Conservation (phyloP, 805 yeast species). For the Candida sonorensis region DNA sequence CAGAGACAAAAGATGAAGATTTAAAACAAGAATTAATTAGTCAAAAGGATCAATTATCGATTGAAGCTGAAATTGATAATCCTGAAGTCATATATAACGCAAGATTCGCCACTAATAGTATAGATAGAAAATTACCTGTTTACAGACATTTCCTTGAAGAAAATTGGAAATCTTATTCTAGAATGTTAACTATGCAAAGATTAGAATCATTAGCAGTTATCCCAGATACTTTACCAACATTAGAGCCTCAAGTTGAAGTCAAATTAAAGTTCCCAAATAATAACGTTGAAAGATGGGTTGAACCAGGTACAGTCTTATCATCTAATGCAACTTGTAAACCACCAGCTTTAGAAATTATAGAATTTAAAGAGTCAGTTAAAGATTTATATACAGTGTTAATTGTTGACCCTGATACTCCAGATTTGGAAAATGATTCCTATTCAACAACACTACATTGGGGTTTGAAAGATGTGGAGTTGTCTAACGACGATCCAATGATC, state of each 20-base stretch:
- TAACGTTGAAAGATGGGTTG: conserved; percentile 59
- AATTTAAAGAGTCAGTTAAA: conserved; percentile 47
- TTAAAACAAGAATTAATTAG: conserved; percentile 14
- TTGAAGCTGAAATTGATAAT: conserved; percentile 64
- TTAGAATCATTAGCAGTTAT: conserved; percentile 77
- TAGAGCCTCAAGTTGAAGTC: conserved; percentile 75
- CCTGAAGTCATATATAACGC: conserved; percentile 81
- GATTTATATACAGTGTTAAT: conserved; percentile 69
- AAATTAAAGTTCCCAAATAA: conserved; percentile 69
- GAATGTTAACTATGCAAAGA: conserved; percentile 86
- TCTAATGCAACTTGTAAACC: conserved; percentile 66
- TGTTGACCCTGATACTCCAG: conserved; percentile 91
- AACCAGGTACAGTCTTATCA: conserved; percentile 72
- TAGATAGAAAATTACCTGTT: conserved; percentile 74
- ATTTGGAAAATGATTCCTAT: conserved; percentile 59
- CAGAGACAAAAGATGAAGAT: conserved; percentile 14
- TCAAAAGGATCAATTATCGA: conserved; percentile 28
- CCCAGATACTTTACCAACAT: conserved; percentile 91
- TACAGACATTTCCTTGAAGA: conserved; percentile 61
- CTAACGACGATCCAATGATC: conserved; percentile 51
- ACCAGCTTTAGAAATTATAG: conserved; percentile 73
- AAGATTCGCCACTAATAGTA: conserved; percentile 35
- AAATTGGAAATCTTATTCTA: conserved; percentile 65
- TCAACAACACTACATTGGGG: conserved; percentile 75
- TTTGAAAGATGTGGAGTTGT: conserved; percentile 55